Base-by-base conservation (phyloP, 192 early-diverging fungal genomes). In the Mortierella hygrophila region DNA sequence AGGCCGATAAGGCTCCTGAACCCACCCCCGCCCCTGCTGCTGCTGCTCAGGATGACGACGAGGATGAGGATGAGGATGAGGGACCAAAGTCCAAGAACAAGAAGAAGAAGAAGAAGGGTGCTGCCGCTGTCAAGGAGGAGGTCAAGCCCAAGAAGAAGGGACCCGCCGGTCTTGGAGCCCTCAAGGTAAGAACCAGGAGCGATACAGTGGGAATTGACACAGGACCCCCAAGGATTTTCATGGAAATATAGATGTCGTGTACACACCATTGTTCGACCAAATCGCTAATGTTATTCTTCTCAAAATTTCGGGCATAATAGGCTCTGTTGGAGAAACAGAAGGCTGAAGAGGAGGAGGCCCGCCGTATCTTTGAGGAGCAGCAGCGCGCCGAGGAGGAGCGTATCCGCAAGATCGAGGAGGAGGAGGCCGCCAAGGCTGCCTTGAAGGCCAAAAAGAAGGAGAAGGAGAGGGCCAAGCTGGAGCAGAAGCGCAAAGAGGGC, bases 401-500 rank as follows among this genome's bases (percentile, higher is more conserved):
- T 80, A 88, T 90, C 35, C 89, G 90, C 84, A 92, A 89, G 81
- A 95, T 90, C 35, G 96, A 94, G 37, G 95, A 95, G 89, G 95
- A 95, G 72, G 96, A 96, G 83, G 91, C 89, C 16, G 88, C 89
- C 74, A 95, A 93, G 81, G 97, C 97, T 88, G 96, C 95, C 73
- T 91, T 93, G 35, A 93, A 91, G 85, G 91, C 78, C n/a, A 87
- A 89, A 75, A 96, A 96, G 88, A 96, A 95, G 85, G 97, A 98
- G 77, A 95, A 93, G 82, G 95, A 96, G 70, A 95, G 96, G 96
- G 89, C 89, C n/a, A 96, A 95, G 87, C 93, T 93, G 38, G 97
- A 97, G 78, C 95, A 98, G 88, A 93, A 97, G 38, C 94, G 94
- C 57, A 97, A 96, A 82, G 94, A 96, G 68, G 98, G 99, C 63